Base-by-base conservation (phyloP, 148 eudicot species). In the Hydrangea macrophylla region DNA sequence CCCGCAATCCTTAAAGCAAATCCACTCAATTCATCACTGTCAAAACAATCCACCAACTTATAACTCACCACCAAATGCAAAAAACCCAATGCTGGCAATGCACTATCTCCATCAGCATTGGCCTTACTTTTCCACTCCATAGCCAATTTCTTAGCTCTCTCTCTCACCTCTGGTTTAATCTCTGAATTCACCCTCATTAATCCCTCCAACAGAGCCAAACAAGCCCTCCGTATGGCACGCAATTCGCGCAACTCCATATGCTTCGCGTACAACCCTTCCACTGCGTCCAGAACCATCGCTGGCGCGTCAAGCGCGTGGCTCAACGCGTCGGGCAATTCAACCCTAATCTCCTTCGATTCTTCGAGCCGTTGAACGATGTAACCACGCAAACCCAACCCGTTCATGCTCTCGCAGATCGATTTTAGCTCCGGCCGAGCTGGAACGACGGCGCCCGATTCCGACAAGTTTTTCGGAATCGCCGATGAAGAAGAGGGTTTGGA, bases 381-480 rank as follows among this genome's bases (percentile, higher is more conserved):
- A 0, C 44, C 42, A 36, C 85, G 42, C 58, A 82, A 33, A 2
- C 80, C 82, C 9, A 75, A 15, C 33, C 72, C 85, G 53, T 82
- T 82, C 82, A 75, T 82, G 45, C 60, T 59, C 68, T 78, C 75
- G 65, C 85, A 78, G 1, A 82, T 39, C n/a, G 73, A 56, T 61
- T 56, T 66, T 60, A 82, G 31, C 48, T 82, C 75, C 3, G 73
- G 64, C 26, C 82, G 67, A 13, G 79, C 81, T 1, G 57, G 60
- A 7, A 55, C 10, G 7, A 9, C 9, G n/a, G 25, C 8, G 2
- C 9, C 1, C 7, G 55, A 8, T 15, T 28, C 25, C 26, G 48
- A 53, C 45, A 44, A 32, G 18, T 27, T 17, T 24, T n/a, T n/a
- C n/a, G n/a, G n/a, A n/a, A 26, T 33, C n/a, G 17, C 57, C 23